Conservation (phyloP, 1,284 basidiomycete species). For the Salmacisia buchloeana region DNA sequence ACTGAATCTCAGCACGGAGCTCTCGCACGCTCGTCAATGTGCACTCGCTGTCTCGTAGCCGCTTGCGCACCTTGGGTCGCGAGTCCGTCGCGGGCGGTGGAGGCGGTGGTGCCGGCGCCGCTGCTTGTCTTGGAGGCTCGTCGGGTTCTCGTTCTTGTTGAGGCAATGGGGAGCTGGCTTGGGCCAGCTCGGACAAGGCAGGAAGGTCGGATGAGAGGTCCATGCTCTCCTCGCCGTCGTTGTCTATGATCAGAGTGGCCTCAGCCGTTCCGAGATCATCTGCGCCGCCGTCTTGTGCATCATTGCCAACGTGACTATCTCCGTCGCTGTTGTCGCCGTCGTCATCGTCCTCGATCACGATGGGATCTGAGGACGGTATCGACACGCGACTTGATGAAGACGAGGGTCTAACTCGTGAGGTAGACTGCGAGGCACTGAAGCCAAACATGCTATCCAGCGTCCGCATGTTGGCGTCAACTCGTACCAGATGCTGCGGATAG, state of each 20-base stretch:
- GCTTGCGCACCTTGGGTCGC: slow-evolving; percentile 4
- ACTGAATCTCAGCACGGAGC: slow-evolving; percentile 62
- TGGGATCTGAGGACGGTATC: slow-evolving; percentile 13
- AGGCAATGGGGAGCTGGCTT: no score
- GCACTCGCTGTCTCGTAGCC: slow-evolving; percentile 73
- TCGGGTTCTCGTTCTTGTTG: slow-evolving; percentile 3
- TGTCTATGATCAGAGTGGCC: no score
- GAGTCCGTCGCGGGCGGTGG: slow-evolving; percentile 44
- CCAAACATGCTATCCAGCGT: slow-evolving; percentile 73
- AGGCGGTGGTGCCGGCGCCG: slow-evolving; percentile 46
- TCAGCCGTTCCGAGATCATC: slow-evolving; percentile 21
- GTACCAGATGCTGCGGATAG: slow-evolving; percentile 80
- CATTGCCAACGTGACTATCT: slow-evolving; percentile 26
- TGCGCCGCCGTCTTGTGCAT: slow-evolving; percentile 16
- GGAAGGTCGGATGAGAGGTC: no score
- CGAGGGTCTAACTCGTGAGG: neutral
- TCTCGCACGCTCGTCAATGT: slow-evolving; percentile 70
- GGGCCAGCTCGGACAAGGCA: no score
- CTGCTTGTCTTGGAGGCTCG: slow-evolving; percentile 10
- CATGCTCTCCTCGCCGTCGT: no score
- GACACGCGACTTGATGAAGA: neutral
- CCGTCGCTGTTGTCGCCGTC: slow-evolving; percentile 19
- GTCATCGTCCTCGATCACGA: slow-evolving; percentile 26
- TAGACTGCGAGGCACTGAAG: neutral
- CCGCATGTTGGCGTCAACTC: slow-evolving; percentile 77